phyloP scores from a whole-genome alignment of 768 basidiomycete species.

The Lanmaoa rubissima region DNA sequence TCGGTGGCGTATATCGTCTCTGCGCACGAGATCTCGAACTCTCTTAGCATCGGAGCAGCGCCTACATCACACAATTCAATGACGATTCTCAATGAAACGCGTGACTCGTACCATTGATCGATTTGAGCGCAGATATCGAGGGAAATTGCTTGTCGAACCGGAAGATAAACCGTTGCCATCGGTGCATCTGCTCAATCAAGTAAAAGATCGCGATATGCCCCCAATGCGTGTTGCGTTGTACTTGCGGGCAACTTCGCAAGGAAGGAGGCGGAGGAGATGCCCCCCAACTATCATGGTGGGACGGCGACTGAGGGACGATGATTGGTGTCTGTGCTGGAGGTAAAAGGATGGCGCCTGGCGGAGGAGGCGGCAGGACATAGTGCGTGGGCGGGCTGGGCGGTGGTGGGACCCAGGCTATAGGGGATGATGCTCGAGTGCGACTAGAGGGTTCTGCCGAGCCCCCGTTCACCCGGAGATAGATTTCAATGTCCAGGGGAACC shows the following conservation, averaged over 20 bases:
- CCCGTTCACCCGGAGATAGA: slow-evolving; percentile 58
- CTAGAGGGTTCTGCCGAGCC: slow-evolving; percentile 22
- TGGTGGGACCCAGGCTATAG: slow-evolving; percentile 33
- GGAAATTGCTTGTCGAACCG: slow-evolving; percentile 75
- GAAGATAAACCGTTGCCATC: slow-evolving; percentile 82
- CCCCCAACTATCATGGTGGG: slow-evolving; percentile 40
- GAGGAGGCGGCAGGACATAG: slow-evolving; percentile 37
- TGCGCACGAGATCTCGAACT: slow-evolving; percentile 75
- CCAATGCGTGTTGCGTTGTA: slow-evolving; percentile 64
- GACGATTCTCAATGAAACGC: not conserved
- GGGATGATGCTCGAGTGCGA: slow-evolving; percentile 29
- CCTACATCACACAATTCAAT: slow-evolving; percentile 39
- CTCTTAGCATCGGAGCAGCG: slow-evolving; percentile 66
- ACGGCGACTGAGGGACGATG: slow-evolving; percentile 45
- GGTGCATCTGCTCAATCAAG: slow-evolving; percentile 74
- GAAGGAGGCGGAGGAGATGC: slow-evolving; percentile 31
- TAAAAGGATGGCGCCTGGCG: slow-evolving; percentile 30
- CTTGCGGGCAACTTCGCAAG: slow-evolving; percentile 27
- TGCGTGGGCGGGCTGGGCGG: slow-evolving; percentile 33
- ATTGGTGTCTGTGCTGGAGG: slow-evolving; percentile 44
- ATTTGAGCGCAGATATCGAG: slow-evolving; percentile 70
- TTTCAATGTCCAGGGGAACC: slow-evolving; percentile 77
- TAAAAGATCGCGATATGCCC: slow-evolving; percentile 80
- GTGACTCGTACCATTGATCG: slow-evolving; percentile 57
- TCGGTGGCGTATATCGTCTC: slow-evolving; percentile 60